Evolutionary conservation across 495 filamentous ascomycete species (phyloP).

Genomic region (Hyaloscypha hepaticicola): DNA sequence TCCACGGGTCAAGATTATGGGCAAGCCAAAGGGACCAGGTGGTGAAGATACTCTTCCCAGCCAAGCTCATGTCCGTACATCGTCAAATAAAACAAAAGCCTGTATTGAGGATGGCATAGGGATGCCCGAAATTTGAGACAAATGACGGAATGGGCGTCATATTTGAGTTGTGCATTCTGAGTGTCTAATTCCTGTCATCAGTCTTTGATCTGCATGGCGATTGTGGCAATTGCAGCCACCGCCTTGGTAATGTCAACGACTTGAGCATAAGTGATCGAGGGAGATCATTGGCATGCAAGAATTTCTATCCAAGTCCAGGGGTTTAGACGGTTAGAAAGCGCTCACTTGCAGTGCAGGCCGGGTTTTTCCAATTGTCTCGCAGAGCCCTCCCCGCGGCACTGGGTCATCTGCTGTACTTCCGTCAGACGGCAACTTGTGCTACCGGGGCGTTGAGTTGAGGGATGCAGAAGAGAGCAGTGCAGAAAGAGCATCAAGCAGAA

Average conservation of each 20-base stretch:
- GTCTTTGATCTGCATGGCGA: not conserved
- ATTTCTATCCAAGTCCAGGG: not conserved
- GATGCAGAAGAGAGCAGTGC: not conserved
- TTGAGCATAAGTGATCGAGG: not conserved
- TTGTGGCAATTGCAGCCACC: not conserved
- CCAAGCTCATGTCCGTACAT: not conserved
- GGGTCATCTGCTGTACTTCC: not conserved
- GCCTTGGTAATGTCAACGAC: not conserved
- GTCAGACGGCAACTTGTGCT: not conserved
- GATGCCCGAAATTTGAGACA: constrained; percentile 4
- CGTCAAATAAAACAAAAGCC: not conserved
- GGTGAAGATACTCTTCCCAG: not conserved
- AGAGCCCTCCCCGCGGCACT: not conserved
- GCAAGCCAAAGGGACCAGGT: not conserved
- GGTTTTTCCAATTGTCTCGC: not conserved
- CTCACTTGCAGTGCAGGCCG: not conserved
- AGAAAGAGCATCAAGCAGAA: not conserved
- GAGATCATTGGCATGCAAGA: not conserved
- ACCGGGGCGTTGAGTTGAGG: not conserved
- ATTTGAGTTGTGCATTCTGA: not conserved
- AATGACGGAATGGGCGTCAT: not conserved
- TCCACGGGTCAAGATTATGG: constrained; percentile 3
- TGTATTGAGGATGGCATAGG: not conserved
- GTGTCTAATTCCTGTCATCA: not conserved
- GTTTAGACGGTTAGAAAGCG: not conserved